Evolutionary conservation across 768 basidiomycete genomes (phyloP).

Genomic region (Lenzites betulinus): DNA sequence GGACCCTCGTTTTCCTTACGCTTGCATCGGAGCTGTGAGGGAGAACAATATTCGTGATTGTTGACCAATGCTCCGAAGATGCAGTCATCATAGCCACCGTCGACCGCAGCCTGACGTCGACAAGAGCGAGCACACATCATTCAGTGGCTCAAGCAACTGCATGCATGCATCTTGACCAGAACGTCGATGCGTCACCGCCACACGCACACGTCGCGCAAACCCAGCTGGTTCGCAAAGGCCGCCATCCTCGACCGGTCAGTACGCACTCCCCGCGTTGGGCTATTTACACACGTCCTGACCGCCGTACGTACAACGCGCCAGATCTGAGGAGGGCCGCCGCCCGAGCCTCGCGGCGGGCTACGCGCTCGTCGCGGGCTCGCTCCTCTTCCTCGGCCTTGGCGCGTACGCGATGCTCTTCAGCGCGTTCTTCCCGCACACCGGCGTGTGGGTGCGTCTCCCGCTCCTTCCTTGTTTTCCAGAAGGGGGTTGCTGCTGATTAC

Average conservation of each 20-base stretch:
- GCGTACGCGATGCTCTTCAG: conserved; percentile 68
- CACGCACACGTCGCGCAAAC: conserved; percentile 14
- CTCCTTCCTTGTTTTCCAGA: neutral
- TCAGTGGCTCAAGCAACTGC: too few species aligned
- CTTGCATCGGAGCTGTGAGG: neutral
- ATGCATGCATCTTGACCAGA: neutral
- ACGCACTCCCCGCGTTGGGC: too few species aligned
- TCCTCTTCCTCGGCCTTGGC: conserved; percentile 56
- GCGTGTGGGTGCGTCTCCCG: conserved; percentile 47
- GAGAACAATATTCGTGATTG: neutral
- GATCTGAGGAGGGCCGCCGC: conserved; percentile 2
- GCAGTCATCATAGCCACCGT: neutral
- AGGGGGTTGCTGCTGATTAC: neutral
- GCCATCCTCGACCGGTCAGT: conserved; percentile 10
- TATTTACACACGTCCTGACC: too few species aligned
- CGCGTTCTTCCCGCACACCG: conserved; percentile 57
- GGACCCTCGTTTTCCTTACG: neutral
- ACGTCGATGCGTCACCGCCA: conserved; percentile 18
- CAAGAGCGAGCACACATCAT: too few species aligned
- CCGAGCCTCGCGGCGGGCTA: conserved; percentile 42
- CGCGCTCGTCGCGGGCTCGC: conserved; percentile 47
- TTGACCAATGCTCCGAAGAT: neutral
- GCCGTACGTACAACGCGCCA: too few species aligned
- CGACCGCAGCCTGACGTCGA: too few species aligned
- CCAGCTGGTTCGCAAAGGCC: conserved; percentile 16